A percentile compares a stretch with the other conserved stretches of the same genome.
Conservation (phyloP, 352 stramenopile genomes). For the Phytophthora litchii region DNA sequence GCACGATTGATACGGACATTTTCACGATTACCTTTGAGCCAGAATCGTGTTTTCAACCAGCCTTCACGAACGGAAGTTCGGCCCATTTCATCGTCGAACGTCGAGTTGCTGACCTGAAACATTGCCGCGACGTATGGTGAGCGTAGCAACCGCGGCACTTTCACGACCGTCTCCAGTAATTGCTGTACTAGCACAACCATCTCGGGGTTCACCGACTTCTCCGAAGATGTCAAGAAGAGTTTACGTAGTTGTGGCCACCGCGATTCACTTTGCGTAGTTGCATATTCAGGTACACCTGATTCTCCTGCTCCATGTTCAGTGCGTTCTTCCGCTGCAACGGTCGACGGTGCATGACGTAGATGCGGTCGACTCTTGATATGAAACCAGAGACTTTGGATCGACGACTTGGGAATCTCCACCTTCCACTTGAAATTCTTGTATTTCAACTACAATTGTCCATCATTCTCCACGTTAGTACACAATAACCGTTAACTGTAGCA, state of each 20-base stretch:
- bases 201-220: slow-evolving; percentile 73
- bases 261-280: slow-evolving; percentile 18
- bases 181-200: slow-evolving; percentile 84
- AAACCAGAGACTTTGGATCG: slow-evolving; percentile 85
- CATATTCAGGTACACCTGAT: slow-evolving; percentile 28
- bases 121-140: slow-evolving; percentile 77
- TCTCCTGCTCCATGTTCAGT: slow-evolving; percentile 33
- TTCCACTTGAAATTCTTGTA: slow-evolving; percentile 87
- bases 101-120: slow-evolving; percentile 86
- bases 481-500: slow-evolving; percentile 38
- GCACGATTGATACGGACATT: slow-evolving; percentile 86
- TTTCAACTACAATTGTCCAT: slow-evolving; percentile 36
- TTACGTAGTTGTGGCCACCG: slow-evolving; percentile 77
- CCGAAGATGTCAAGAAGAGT: slow-evolving; percentile 78
- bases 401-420: slow-evolving; percentile 86
- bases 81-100: slow-evolving; percentile 85
- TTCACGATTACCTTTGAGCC: slow-evolving; percentile 86
- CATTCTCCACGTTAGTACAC: slow-evolving; percentile 25
- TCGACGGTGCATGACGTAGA: slow-evolving; percentile 45
- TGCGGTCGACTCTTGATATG: slow-evolving; percentile 86
- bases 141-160: slow-evolving; percentile 63
- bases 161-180: slow-evolving; percentile 71
- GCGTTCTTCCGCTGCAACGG: slow-evolving; percentile 14
- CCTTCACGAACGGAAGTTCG: slow-evolving; percentile 82
- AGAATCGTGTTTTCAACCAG: slow-evolving; percentile 84